Conservation (phyloP, 495 filamentous ascomycete species). For the Penicillium manginii region DNA sequence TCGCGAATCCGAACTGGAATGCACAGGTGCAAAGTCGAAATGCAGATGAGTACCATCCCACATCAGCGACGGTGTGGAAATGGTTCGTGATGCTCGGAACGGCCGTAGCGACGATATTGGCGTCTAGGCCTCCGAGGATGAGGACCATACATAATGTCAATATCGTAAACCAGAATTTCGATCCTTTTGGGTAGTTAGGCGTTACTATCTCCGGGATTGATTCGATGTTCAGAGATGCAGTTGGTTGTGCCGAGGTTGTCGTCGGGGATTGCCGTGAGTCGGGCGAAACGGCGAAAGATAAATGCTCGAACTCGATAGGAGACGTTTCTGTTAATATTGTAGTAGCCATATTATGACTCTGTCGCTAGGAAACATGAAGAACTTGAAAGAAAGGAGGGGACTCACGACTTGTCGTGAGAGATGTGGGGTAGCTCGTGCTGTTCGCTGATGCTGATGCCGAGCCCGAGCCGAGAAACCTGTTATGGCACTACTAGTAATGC, state of each 20-base stretch:
- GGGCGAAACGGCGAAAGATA: background rate
- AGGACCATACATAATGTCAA: slow-evolving; percentile 18
- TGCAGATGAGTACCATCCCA: slow-evolving; percentile 35
- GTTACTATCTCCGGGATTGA: slow-evolving; percentile 2
- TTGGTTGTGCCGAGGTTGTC: slow-evolving; percentile 15
- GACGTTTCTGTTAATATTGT: background rate
- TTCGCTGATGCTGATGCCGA: background rate
- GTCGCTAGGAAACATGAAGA: no score
- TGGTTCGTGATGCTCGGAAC: slow-evolving; percentile 32
- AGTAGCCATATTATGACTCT: background rate
- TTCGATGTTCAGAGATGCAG: slow-evolving; percentile 19
- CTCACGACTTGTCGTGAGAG: no score
- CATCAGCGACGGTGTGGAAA: slow-evolving; percentile 30
- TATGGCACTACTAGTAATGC: no score
- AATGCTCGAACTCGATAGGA: background rate
- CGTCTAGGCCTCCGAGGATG: slow-evolving; percentile 21
- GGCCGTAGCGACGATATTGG: slow-evolving; percentile 35
- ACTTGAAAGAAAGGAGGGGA: no score
- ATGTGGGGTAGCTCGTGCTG: background rate
- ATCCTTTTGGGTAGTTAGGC: slow-evolving; percentile 21
- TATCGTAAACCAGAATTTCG: slow-evolving; percentile 23
- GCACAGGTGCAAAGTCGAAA: slow-evolving; percentile 32
- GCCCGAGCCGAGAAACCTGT: no score
- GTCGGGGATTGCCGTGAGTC: background rate
- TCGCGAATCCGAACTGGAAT: slow-evolving; percentile 39